Evolutionary conservation across 345 rosid species (phyloP), one percentile per base, ranked within the genome.

Genomic region (Eucalyptus pumila): DNA sequence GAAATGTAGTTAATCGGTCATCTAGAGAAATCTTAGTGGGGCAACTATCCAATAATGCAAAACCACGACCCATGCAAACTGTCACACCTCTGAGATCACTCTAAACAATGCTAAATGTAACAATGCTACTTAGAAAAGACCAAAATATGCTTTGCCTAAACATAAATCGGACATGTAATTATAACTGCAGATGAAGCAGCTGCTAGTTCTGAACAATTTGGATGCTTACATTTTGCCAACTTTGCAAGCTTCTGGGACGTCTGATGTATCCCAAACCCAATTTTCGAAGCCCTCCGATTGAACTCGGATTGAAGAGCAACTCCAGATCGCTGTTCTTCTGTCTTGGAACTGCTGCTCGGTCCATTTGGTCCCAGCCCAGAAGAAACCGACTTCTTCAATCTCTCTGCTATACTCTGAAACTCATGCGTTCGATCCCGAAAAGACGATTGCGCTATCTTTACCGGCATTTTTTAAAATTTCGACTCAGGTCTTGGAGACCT

Each of bases 231-330:
- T 89, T 95, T 92, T 4, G 96, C 95, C 13, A 95, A 93, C 91
- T 94, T 95, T 1, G 93, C 86, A 2, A 95, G 94, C 89, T 94
- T 95, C 91, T 94, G 95, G 7, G 96, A 95, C 4, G 96, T 93
- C 91, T 95, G 96, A 87, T 95, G 95, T 69, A 95, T 93, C 54
- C 94, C 96, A 40, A 90, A 89, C 87, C 96, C 96, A 4, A 95
- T 92, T 92, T 94, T 94, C 15, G 96, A 94, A 37, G 96, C 96
- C 76, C 95, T 92, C 86, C 92, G 91, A 86, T 92, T 94, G 89
- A 95, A 95, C 88, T 95, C 96, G 17, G 96, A 95, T 86, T 95
- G 96, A 88, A 93, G 90, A 23, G 93, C 93, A 67, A 90, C 92
- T 9, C 91, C 92, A 27, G 94, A 95, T 88, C 95, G 94, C 87